Percentiles rank a stretch among this genome's conserved stretches.
Evolutionary conservation across 2,329 filamentous ascomycete genomes (phyloP).

Genomic region (Sarocladium strictum): DNA sequence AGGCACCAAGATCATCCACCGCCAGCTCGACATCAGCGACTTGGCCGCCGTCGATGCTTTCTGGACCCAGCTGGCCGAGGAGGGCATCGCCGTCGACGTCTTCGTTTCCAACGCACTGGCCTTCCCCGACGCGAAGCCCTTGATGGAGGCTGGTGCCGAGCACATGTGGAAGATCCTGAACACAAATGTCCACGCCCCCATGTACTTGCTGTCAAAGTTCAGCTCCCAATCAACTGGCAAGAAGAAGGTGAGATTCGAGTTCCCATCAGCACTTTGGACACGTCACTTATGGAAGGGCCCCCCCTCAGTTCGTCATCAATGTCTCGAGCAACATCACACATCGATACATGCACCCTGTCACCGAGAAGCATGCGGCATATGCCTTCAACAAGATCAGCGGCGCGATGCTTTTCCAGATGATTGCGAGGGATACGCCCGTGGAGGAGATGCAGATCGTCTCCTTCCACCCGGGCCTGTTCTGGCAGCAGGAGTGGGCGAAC

Average conservation of each 20-base stretch:
- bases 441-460: constrained; percentile 21
- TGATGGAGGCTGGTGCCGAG: constrained; percentile 11
- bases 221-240: neutral
- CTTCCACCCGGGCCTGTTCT: constrained; percentile 18
- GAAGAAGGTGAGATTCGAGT: neutral
- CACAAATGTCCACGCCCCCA: constrained; percentile 9
- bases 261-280: too few relatives aligned
- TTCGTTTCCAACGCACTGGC: constrained; percentile 8
- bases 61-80: constrained; percentile 23
- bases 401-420: constrained; percentile 28
- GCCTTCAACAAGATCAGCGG: constrained; percentile 31
- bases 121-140: neutral
- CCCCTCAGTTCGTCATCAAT: neutral
- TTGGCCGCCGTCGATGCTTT: neutral
- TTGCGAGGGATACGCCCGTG: constrained; percentile 27
- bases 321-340: neutral
- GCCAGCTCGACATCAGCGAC: neutral
- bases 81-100: constrained; percentile 29
- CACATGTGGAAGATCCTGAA: constrained; percentile 10
- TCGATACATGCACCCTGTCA: neutral
- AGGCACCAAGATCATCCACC: neutral
- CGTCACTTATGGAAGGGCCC: neutral
- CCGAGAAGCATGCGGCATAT: constrained; percentile 20
- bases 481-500: neutral
- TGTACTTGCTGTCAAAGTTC: constrained; percentile 12